Conservation (phyloP, 2,329 filamentous ascomycete species). For the Exophiala sideris region DNA sequence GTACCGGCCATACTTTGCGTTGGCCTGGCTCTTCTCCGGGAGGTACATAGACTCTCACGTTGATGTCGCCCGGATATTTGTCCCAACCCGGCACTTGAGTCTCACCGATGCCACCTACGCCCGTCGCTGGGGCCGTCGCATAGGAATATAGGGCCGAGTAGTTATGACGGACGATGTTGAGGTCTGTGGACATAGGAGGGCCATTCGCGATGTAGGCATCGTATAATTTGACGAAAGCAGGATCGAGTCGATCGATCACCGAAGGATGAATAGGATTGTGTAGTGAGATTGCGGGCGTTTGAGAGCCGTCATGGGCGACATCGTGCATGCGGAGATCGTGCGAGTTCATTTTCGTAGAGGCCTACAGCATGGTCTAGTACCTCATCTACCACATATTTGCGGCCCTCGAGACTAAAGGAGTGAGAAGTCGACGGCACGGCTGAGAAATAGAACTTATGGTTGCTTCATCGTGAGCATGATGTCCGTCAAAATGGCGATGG, state of each 20-base stretch:
- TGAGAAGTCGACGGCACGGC: not conserved
- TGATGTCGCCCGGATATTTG: constrained; percentile 28
- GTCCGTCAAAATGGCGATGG: not conserved
- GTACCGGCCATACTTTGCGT: constrained; percentile 29
- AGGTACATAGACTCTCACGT: constrained; percentile 28
- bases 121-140: constrained; percentile 24
- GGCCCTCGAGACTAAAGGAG: not conserved
- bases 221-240: constrained; percentile 28
- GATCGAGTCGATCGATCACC: constrained; percentile 26
- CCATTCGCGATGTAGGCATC: constrained; percentile 26
- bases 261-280: constrained; percentile 25
- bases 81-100: constrained; percentile 27
- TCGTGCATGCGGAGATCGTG: constrained; percentile 19
- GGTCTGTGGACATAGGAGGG: constrained; percentile 22
- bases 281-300: constrained; percentile 5
- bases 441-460: too few species aligned
- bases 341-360: constrained; percentile 12
- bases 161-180: constrained; percentile 26
- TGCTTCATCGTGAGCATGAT: too few species aligned
- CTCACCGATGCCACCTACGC: constrained; percentile 29
- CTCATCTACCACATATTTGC: not conserved
- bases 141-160: constrained; percentile 27
- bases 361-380: too few species aligned
- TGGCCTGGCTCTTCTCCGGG: constrained; percentile 26
- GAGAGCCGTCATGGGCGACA: not conserved